A percentile compares a stretch with the other conserved stretches of the same genome.
Conservation (phyloP, 2,329 filamentous ascomycete species). For the Beauveria rudraprayagi region DNA sequence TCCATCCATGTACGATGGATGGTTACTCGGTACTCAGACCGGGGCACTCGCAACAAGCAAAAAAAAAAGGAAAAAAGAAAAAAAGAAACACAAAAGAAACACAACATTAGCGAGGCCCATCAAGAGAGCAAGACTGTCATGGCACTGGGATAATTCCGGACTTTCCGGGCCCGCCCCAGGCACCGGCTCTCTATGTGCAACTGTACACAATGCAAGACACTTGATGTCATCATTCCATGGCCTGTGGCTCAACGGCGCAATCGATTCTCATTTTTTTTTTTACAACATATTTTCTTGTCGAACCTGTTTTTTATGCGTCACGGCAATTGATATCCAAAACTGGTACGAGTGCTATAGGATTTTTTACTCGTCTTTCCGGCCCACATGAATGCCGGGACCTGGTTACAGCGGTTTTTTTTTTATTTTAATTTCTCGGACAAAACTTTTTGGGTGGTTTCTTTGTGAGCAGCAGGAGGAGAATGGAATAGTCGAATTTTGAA, state of each 20-base stretch:
- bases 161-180: background rate
- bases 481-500: background rate
- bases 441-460: conserved; percentile 1
- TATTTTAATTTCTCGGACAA: conserved; percentile 5
- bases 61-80: no score
- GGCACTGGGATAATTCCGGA: background rate
- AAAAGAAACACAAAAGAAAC: no score
- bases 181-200: background rate
- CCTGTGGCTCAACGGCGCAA: background rate
- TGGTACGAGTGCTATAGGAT: conserved; percentile 7
- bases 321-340: conserved; percentile 7
- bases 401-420: background rate
- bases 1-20: background rate
- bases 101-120: background rate
- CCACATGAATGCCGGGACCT: background rate
- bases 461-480: background rate
- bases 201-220: background rate
- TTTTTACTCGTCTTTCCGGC: conserved; percentile 6
- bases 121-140: background rate
- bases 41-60: background rate
- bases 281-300: background rate
- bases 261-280: background rate
- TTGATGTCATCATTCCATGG: background rate
- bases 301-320: conserved; percentile 4
- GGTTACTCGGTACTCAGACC: background rate